Conservation (phyloP, 345 rosid genomes). For the Citrus inodora region DNA sequence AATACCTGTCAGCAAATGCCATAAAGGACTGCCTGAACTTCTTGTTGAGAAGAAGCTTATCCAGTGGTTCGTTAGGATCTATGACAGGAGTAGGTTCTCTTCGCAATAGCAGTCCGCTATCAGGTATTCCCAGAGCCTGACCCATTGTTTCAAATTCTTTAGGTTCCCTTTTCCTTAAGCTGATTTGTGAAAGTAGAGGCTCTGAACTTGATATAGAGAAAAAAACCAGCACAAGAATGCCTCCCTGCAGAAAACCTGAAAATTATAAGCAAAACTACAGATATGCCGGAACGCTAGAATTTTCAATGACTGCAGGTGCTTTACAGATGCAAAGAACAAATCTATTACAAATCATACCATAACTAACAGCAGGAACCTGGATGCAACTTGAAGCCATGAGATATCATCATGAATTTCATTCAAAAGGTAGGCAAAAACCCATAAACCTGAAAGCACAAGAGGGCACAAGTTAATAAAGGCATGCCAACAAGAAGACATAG, state of each 20-base stretch:
- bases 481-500: slow-evolving; percentile 1
- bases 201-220: slow-evolving; percentile 84
- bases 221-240: slow-evolving; percentile 64
- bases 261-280: slow-evolving; percentile 24
- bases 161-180: slow-evolving; percentile 67
- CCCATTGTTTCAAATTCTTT: slow-evolving; percentile 70
- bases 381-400: slow-evolving; percentile 73
- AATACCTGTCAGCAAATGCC: slow-evolving; percentile 90
- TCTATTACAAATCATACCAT: slow-evolving; percentile 40
- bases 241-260: slow-evolving; percentile 46
- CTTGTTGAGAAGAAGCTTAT: slow-evolving; percentile 76
- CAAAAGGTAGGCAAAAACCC: slow-evolving; percentile 63
- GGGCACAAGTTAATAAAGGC: slow-evolving; percentile 14
- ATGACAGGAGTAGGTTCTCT: slow-evolving; percentile 43
- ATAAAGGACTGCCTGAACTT: slow-evolving; percentile 77
- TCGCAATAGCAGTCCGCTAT: slow-evolving; percentile 63
- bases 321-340: slow-evolving; percentile 3
- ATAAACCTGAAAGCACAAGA: slow-evolving; percentile 42
- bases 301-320: neutral
- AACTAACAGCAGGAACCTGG: slow-evolving; percentile 74
- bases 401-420: slow-evolving; percentile 59
- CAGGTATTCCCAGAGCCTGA: slow-evolving; percentile 83
- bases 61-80: slow-evolving; percentile 70
- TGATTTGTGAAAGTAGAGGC: slow-evolving; percentile 83
- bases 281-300: slow-evolving; percentile 3